Evolutionary conservation across 2,329 filamentous ascomycete genomes (phyloP).

Genomic region (Penicillium sp.): DNA sequence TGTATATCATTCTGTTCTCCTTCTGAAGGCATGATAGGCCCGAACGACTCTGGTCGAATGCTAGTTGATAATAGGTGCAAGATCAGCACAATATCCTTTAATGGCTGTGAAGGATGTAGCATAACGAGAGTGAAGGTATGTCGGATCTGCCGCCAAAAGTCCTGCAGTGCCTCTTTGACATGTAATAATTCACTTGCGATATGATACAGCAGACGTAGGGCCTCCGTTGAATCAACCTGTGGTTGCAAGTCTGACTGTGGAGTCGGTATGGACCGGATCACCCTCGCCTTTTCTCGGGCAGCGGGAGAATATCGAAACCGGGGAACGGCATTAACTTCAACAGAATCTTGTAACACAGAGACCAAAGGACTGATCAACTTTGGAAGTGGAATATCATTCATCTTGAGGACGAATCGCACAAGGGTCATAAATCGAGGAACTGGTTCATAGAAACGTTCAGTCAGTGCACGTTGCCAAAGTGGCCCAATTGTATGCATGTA

Average conservation of each 20-base stretch:
- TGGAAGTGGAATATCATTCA: constrained; percentile 39
- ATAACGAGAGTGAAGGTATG: constrained; percentile 60
- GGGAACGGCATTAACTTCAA: constrained; percentile 57
- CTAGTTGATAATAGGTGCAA: constrained; percentile 58
- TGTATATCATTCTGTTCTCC: constrained; percentile 43
- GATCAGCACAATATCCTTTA: constrained; percentile 56
- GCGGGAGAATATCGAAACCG: constrained; percentile 48
- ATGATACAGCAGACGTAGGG: constrained; percentile 55
- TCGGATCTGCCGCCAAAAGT: constrained; percentile 58
- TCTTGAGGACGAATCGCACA: constrained; percentile 40
- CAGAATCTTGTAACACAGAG: constrained; percentile 43
- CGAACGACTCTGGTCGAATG: constrained; percentile 53
- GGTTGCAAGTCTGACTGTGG: constrained; percentile 45
- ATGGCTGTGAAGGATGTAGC: constrained; percentile 57
- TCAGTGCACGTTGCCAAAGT: constrained; percentile 57
- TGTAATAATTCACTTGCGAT: constrained; percentile 51
- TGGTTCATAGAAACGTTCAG: constrained; percentile 52
- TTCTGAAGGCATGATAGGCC: constrained; percentile 48
- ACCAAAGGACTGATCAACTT: constrained; percentile 40
- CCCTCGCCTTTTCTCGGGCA: constrained; percentile 40
- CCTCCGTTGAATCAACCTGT: constrained; percentile 55
- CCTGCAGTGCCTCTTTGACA: constrained; percentile 40
- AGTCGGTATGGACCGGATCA: constrained; percentile 34
- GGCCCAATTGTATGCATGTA: constrained; percentile 52
- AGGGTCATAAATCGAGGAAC: constrained; percentile 45